phyloP scores from a whole-genome alignment of 805 yeast species.

The Grigorovia jiainica region DNA sequence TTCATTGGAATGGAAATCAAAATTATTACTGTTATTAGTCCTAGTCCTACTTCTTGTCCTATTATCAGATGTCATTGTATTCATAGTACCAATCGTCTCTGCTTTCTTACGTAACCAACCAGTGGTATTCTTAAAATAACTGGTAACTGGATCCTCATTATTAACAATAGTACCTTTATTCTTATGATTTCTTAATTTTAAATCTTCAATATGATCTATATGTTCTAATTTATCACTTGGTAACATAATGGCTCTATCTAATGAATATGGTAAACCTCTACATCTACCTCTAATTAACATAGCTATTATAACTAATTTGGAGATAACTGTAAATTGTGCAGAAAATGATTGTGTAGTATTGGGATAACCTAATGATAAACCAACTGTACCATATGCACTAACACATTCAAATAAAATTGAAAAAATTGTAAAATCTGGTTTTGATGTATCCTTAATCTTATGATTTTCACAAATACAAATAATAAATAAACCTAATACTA shows the following conservation, averaged over 20 bases:
- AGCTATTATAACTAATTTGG: constrained; percentile 78
- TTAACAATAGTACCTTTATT: background rate
- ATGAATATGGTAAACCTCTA: constrained; percentile 87
- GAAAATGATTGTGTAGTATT: constrained; percentile 57
- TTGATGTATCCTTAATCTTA: constrained; percentile 37
- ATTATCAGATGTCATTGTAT: background rate
- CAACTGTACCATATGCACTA: constrained; percentile 95
- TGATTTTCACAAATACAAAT: constrained; percentile 80
- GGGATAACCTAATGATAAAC: constrained; percentile 80
- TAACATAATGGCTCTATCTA: constrained; percentile 88
- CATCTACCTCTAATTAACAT: constrained; percentile 93
- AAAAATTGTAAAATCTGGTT: constrained; percentile 55
- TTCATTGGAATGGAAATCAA: too few relatives aligned
- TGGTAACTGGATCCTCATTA: constrained; percentile 23
- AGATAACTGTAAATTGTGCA: constrained; percentile 58
- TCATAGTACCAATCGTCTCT: constrained; percentile 1
- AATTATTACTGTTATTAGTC: background rate
- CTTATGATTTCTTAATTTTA: constrained; percentile 5
- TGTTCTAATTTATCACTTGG: constrained; percentile 58
- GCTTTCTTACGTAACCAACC: constrained; percentile 5
- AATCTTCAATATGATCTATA: constrained; percentile 50
- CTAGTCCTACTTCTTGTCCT: background rate
- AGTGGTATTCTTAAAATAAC: constrained; percentile 17
- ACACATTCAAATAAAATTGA: constrained; percentile 76
- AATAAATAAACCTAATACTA: constrained; percentile 75